A percentile compares a stretch with the other conserved stretches of the same genome.
phyloP scores from a whole-genome alignment of 345 rosid genomes.

The Citrus australasica region DNA sequence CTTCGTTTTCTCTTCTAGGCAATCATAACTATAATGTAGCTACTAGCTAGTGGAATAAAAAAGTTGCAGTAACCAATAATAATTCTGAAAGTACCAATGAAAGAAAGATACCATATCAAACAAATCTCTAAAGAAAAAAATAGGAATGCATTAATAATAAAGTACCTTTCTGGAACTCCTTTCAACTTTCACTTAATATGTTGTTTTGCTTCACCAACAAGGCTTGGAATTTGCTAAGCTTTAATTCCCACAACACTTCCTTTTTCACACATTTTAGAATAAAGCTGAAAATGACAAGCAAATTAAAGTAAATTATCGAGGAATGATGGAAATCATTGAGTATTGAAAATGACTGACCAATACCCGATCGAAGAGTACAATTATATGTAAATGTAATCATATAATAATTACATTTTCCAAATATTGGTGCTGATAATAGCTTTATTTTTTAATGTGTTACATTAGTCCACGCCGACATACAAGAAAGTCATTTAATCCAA shows the following conservation, averaged over 20 bases:
- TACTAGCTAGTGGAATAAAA: conserved; percentile 10
- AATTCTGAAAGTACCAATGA: neutral
- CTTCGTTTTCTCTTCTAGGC: neutral
- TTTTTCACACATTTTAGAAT: neutral
- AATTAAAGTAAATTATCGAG: neutral
- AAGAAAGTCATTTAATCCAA: too few species aligned
- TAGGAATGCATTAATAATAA: conserved; percentile 1
- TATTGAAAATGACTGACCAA: conserved; percentile 7
- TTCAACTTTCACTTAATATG: neutral
- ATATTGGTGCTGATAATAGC: too few species aligned
- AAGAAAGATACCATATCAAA: conserved; percentile 4
- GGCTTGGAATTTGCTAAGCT: neutral
- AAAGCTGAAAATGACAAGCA: conserved; percentile 17
- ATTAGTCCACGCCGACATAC: too few species aligned
- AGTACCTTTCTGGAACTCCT: neutral
- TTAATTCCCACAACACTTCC: neutral
- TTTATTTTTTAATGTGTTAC: too few species aligned
- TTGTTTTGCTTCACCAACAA: conserved; percentile 14
- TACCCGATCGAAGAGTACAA: neutral
- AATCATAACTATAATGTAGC: neutral
- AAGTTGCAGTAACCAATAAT: neutral
- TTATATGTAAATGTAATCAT: neutral
- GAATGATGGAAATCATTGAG: conserved; percentile 13
- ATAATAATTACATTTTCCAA: too few species aligned
- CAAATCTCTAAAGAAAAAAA: conserved; percentile 5